Conservation (phyloP, 257 asterid genomes). For the Solanum sejunctum region DNA sequence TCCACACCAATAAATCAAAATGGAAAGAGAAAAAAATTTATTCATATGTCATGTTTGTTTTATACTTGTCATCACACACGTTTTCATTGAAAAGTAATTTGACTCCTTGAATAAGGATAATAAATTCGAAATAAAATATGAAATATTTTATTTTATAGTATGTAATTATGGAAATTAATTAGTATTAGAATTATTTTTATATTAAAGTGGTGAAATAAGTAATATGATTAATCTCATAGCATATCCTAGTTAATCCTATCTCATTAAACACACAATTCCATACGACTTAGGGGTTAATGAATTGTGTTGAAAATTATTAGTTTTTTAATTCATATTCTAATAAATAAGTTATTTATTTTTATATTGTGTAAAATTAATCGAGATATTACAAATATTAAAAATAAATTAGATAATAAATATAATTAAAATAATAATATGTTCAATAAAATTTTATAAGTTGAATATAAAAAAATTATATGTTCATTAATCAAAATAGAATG, state of each 20-base stretch:
- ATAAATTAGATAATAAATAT: too few species aligned
- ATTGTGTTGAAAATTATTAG: rapidly evolving
- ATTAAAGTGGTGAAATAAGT: neutral
- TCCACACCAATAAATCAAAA: neutral
- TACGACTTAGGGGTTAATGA: too few species aligned
- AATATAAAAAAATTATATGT: neutral
- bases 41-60: neutral
- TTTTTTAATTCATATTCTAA: neutral
- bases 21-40: neutral
- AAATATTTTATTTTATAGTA: too few species aligned
- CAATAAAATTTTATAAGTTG: too few species aligned
- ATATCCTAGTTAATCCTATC: too few species aligned
- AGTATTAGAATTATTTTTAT: neutral
- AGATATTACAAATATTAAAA: too few species aligned
- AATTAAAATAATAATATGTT: too few species aligned
- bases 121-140: neutral
- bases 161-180: neutral
- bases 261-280: too few species aligned
- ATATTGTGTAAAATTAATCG: too few species aligned
- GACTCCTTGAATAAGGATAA: neutral
- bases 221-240: too few species aligned
- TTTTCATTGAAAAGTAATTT: neutral
- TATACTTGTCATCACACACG: neutral
- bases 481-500: neutral
- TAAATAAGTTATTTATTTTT: neutral